Base-by-base conservation (phyloP, 2,329 filamentous ascomycete species). In the Elsinoe necatrix region DNA sequence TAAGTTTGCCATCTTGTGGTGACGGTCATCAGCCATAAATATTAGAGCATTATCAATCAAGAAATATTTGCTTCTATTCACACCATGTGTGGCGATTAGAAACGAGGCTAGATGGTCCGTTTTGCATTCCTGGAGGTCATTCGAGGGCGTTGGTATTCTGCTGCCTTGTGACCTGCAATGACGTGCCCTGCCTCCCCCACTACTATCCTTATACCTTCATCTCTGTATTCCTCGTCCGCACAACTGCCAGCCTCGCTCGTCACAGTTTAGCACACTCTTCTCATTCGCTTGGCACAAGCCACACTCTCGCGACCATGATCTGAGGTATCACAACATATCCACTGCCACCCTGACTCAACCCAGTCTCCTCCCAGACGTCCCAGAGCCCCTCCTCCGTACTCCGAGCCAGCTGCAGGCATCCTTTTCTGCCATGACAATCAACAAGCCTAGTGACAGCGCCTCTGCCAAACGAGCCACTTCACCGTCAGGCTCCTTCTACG, bases 401-500 rank as follows among this genome's bases (percentile, higher is more conserved):
- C 21, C 20, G 3, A 14, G 16, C 6, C 21, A 21, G 20, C 9
- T 12, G 9, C 41, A 6, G 4, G 4, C 34, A 37, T 20, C 21
- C 41, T 20, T 16, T 3, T 20, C 39, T 27, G 20, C 7, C 31
- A 52, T 52, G 29, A 52, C 48, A 9, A 7, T 52, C 18, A 52
- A 52, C 31, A 52, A 52, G 48, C 20, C 48, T 4, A 20, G 48
- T 7, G 29, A 23, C 1, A 11, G 7, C 16, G 16, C 31, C 31
- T 14, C 48, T 21, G 14, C 48, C 3, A 34, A 29, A 8, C n/a
- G 62, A 50, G 74, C 77, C 43, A 77, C 82, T 12, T 96, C 91
- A 34, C 90, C 91, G 1, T 81, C 87, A 2, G 89, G 85, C 54
- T 95, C 89, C 66, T 93, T 92, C 77, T 96, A 95, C 77, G 92